Evolutionary conservation across 75 land plant genomes (phyloP).

Genomic region (Picea sitchensis): DNA sequence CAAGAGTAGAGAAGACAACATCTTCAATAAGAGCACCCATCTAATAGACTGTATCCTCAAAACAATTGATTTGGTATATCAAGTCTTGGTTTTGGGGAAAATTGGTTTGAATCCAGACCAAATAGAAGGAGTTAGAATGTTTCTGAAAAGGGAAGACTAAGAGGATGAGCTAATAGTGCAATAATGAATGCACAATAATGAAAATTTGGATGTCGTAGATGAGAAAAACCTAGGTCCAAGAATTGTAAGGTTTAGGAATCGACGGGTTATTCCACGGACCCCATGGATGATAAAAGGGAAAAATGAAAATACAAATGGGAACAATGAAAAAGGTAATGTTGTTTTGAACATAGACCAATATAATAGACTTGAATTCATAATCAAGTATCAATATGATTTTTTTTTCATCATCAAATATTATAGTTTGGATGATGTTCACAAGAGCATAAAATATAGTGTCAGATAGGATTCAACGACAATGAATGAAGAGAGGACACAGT

Average conservation of each 20-base stretch:
- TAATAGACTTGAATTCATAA: conserved; percentile 57
- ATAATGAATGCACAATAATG: conserved; percentile 46
- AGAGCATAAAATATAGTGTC: conserved; percentile 88
- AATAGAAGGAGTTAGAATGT: conserved; percentile 48
- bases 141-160: conserved; percentile 52
- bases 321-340: conserved; percentile 19
- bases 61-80: conserved; percentile 44
- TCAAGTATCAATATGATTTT: conserved; percentile 59
- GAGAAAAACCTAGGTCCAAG: conserved; percentile 94
- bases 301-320: conserved; percentile 20
- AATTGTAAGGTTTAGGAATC: conserved; percentile 52
- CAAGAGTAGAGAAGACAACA: too few relatives aligned
- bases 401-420: conserved; percentile 90
- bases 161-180: conserved; percentile 55
- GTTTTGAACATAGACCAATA: conserved; percentile 59
- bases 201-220: conserved; percentile 61
- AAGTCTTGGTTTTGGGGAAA: conserved; percentile 33
- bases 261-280: conserved; percentile 24
- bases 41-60: conserved; percentile 47
- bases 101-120: conserved; percentile 46
- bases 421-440: conserved; percentile 94
- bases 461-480: too few relatives aligned
- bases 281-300: conserved; percentile 36
- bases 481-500: too few relatives aligned
- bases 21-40: neutral